Conservation (phyloP, 352 stramenopile genomes). For the Phytophthora idaei region DNA sequence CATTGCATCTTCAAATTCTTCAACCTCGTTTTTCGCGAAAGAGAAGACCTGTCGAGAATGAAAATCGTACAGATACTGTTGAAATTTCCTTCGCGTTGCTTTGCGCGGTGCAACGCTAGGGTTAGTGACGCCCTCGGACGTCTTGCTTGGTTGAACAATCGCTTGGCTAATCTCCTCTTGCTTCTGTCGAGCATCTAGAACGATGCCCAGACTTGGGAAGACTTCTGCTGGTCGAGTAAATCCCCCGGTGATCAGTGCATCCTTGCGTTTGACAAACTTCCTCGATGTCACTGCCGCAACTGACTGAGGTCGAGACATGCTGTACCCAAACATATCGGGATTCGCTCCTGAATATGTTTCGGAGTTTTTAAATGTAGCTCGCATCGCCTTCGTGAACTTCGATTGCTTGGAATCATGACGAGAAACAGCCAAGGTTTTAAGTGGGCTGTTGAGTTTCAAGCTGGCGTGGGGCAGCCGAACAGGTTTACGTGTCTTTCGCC, state of each 20-base stretch:
- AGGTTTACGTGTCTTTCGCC: slow-evolving; percentile 44
- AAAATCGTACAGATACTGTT: slow-evolving; percentile 66
- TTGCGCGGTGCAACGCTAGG: slow-evolving; percentile 7
- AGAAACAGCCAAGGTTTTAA: slow-evolving; percentile 13
- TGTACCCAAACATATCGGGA: not conserved
- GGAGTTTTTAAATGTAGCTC: not conserved
- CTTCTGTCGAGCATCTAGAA: slow-evolving; percentile 7
- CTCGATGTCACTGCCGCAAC: not conserved
- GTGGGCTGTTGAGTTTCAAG: slow-evolving; percentile 53
- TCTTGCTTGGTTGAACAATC: slow-evolving; percentile 2
- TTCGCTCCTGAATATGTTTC: not conserved
- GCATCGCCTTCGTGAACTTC: slow-evolving; percentile 3
- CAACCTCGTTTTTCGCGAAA: slow-evolving; percentile 27
- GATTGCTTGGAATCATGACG: slow-evolving; percentile 9
- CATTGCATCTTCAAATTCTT: slow-evolving; percentile 13
- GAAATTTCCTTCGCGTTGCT: slow-evolving; percentile 43
- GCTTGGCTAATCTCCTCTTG: slow-evolving; percentile 11
- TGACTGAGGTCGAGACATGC: not conserved
- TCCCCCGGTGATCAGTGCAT: slow-evolving; percentile 2
- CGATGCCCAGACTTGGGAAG: slow-evolving; percentile 13
- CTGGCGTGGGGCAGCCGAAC: slow-evolving; percentile 54
- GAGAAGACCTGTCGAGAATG: slow-evolving; percentile 68
- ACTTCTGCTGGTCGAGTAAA: slow-evolving; percentile 7
- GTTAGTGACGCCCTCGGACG: not conserved
- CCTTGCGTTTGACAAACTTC: slow-evolving; percentile 10